Conservation (phyloP, 192 early-diverging fungal species). For the Cetraspora pellucida region DNA sequence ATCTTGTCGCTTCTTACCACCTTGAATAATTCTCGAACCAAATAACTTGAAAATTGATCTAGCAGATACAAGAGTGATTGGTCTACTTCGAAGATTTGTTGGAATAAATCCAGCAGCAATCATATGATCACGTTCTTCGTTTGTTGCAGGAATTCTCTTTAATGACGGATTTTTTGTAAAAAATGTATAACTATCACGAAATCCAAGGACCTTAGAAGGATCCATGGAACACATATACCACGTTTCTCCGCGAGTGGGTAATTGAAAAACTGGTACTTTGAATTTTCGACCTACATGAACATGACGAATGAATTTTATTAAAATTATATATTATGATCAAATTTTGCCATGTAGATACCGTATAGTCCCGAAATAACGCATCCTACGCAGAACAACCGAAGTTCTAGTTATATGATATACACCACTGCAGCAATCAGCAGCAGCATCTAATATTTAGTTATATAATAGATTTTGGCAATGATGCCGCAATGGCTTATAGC, state of each 20-base stretch:
- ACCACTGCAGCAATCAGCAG: too few species aligned
- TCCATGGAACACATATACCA: conserved; percentile 89
- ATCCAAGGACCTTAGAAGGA: conserved; percentile 77
- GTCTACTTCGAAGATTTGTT: conserved; percentile 65
- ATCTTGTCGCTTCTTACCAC: conserved; percentile 59
- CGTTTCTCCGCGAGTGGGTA: conserved; percentile 72
- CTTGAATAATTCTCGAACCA: conserved; percentile 68
- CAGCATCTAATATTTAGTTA: too few species aligned
- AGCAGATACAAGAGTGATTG: conserved; percentile 73
- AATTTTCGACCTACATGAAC: conserved; percentile 70
- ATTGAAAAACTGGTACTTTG: conserved; percentile 73
- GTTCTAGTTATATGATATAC: too few species aligned
- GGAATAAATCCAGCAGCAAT: conserved; percentile 65
- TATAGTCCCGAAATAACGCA: too few species aligned
- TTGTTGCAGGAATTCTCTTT: conserved; percentile 72
- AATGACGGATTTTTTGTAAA: conserved; percentile 83
- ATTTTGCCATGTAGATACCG: too few species aligned
- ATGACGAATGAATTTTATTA: too few species aligned
- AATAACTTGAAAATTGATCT: conserved; percentile 72
- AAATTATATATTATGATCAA: too few species aligned
- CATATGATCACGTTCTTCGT: conserved; percentile 75
- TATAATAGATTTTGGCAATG: too few species aligned
- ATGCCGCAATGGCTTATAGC: too few species aligned
- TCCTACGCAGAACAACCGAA: too few species aligned
- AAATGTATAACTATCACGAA: conserved; percentile 93